These are phyloP conservation scores for Patellifolia procumbens DNA, from an alignment of 179 eudicot species.

Conservation along the genomic window DNA sequence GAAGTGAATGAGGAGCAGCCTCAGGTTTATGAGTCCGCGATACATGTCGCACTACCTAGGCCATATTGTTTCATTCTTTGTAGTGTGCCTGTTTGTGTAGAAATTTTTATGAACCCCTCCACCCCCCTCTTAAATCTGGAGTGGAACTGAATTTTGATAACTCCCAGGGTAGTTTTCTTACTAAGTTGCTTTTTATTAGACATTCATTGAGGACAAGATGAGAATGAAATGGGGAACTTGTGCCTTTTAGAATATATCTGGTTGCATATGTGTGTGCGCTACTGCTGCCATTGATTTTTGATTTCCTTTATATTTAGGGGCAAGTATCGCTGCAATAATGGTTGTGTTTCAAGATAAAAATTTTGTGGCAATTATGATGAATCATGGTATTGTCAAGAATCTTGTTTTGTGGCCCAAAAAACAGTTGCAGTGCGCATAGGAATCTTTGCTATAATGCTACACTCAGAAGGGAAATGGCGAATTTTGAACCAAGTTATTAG, in stretches of 20 bases:
- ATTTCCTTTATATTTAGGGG: conserved; percentile 9
- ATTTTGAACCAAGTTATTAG: background rate
- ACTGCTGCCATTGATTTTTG: background rate
- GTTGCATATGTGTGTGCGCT: conserved; percentile 3
- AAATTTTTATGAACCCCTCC: conserved; percentile 28
- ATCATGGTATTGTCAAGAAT: background rate
- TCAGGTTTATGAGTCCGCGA: conserved; percentile 11
- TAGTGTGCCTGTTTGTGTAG: conserved; percentile 48
- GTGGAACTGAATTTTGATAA: conserved; percentile 69
- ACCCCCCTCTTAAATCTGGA: conserved; percentile 50
- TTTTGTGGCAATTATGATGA: background rate
- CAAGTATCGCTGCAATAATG: background rate
- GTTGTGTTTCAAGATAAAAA: background rate
- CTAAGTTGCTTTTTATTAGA: conserved; percentile 27
- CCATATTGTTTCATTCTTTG: conserved; percentile 38
- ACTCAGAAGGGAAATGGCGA: background rate
- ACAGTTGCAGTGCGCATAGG: background rate
- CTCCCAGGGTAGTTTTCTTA: conserved; percentile 28
- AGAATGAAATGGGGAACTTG: conserved; percentile 31
- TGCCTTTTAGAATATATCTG: conserved; percentile 29
- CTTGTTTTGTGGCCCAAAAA: background rate
- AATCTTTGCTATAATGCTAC: background rate
- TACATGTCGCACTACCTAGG: conserved; percentile 33
- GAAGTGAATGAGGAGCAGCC: conserved; percentile 2
- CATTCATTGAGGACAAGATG: conserved; percentile 26